Percentiles rank a stretch among this genome's conserved stretches.
These are phyloP conservation scores for Microcos paniculata DNA, from an alignment of 345 rosid genomes.

Conservation along the genomic window DNA sequence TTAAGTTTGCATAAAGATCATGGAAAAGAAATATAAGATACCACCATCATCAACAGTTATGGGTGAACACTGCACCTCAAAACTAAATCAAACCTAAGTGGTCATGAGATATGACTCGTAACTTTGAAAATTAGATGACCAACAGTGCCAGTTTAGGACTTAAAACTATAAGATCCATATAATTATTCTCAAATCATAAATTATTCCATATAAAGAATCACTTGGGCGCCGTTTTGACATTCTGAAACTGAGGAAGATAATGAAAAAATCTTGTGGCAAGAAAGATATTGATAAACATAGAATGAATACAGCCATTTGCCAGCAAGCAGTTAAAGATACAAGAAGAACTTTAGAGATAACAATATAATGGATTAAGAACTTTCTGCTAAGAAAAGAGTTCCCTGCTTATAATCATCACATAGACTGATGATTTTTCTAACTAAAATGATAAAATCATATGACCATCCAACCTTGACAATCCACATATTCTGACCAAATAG, in stretches of 20 bases:
- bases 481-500: background rate
- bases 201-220: background rate
- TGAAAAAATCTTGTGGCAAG: background rate
- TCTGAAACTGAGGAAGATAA: background rate
- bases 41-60: background rate
- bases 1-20: constrained; percentile 7
- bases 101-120: background rate
- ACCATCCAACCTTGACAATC: constrained; percentile 1
- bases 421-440: background rate
- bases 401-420: background rate
- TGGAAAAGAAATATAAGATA: background rate
- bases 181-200: background rate
- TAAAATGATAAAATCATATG: background rate
- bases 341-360: constrained; percentile 1
- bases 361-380: background rate
- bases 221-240: background rate
- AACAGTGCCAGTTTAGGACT: background rate
- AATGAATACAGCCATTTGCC: background rate
- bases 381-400: background rate
- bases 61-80: background rate
- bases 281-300: background rate
- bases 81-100: background rate
- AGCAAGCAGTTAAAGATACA: background rate
- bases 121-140: background rate
- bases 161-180: background rate